phyloP scores from a whole-genome alignment of 177 flowering plant genomes.

The Telopea speciosissima region DNA sequence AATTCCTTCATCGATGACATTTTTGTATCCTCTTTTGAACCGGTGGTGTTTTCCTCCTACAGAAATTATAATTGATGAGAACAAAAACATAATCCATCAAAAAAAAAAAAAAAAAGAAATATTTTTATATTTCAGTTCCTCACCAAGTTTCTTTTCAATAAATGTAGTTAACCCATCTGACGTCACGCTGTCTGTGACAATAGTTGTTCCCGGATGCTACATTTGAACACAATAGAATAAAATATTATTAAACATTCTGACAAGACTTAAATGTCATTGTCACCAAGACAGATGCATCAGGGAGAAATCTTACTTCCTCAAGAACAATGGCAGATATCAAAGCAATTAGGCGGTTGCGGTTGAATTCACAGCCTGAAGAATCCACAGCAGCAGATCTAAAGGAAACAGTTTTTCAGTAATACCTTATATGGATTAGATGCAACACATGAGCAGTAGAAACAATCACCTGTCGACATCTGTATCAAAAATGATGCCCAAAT shows the following conservation, averaged over 20 bases:
- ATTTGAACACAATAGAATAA: conserved; percentile 14
- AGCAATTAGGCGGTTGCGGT: conserved; percentile 90
- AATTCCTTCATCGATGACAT: conserved; percentile 97
- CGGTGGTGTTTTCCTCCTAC: conserved; percentile 94
- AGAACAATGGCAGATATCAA: conserved; percentile 92
- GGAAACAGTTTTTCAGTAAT: conserved; percentile 9
- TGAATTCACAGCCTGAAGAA: conserved; percentile 79
- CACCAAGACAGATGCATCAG: neutral
- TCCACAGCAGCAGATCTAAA: conserved; percentile 98
- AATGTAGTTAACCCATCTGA: conserved; percentile 94
- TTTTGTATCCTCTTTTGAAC: conserved; percentile 96
- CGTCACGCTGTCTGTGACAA: conserved; percentile 98
- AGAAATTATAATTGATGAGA: conserved; percentile 12
- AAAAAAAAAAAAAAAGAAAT: neutral
- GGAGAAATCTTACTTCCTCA: conserved; percentile 58
- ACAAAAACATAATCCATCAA: neutral
- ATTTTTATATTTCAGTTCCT: conserved; percentile 12
- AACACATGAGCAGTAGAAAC: conserved; percentile 4
- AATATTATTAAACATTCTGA: neutral
- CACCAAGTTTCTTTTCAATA: conserved; percentile 92
- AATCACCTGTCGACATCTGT: conserved; percentile 95
- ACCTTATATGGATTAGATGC: conserved; percentile 2
- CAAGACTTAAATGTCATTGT: neutral
- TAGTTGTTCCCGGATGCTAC: conserved; percentile 95
- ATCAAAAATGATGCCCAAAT: conserved; percentile 94